Evolutionary conservation across 148 eudicot genomes (phyloP).

Genomic region (Mesembryanthemum crystallinum): DNA sequence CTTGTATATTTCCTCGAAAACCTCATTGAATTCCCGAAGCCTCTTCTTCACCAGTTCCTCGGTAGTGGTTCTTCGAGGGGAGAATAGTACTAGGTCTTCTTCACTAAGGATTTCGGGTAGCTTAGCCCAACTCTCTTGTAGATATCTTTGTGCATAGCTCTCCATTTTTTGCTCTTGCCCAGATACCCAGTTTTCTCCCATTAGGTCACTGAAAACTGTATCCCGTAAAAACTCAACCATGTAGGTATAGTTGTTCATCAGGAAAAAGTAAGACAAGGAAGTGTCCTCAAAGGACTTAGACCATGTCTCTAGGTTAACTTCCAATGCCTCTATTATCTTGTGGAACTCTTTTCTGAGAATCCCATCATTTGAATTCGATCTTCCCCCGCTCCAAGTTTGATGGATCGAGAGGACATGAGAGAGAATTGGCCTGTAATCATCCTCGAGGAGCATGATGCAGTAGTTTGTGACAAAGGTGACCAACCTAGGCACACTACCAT

Average conservation of each 20-base stretch:
- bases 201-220: constrained; percentile 54
- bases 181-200: constrained; percentile 61
- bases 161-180: constrained; percentile 37
- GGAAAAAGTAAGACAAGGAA: constrained; percentile 52
- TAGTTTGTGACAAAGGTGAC: constrained; percentile 64
- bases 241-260: constrained; percentile 79
- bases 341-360: constrained; percentile 42
- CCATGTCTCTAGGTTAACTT: constrained; percentile 68
- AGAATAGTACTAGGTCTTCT: constrained; percentile 45
- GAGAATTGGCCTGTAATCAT: constrained; percentile 45
- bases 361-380: constrained; percentile 28
- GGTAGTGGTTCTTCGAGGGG: constrained; percentile 36
- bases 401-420: constrained; percentile 59
- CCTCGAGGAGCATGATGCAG: constrained; percentile 59
- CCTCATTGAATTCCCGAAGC: constrained; percentile 50
- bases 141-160: constrained; percentile 38
- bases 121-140: constrained; percentile 71
- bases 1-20: constrained; percentile 49
- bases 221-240: constrained; percentile 42
- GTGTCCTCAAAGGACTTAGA: constrained; percentile 50
- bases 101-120: constrained; percentile 49
- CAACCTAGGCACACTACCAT: constrained; percentile 66
- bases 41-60: constrained; percentile 50
- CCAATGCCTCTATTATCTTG: constrained; percentile 52
- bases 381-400: constrained; percentile 45